Conservation (phyloP, 257 asterid genomes). For the Rubia yunnanensis region DNA sequence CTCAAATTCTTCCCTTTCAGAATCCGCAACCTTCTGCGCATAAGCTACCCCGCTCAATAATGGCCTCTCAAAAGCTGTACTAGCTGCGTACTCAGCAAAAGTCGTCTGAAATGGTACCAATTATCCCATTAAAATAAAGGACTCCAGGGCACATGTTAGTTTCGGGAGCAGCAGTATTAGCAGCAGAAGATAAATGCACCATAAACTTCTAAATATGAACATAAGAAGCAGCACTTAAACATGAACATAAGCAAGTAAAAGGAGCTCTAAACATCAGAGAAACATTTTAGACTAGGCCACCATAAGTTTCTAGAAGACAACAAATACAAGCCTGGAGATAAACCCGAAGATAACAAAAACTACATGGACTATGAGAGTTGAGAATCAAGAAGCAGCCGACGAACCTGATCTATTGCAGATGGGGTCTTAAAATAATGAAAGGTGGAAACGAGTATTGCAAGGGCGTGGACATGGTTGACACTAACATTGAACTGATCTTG, state of each 20-base stretch:
- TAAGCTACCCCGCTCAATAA: constrained; percentile 86
- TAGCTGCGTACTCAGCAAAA: constrained; percentile 82
- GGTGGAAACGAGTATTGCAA: constrained; percentile 84
- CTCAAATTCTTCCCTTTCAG: constrained; percentile 74
- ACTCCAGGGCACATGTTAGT: neutral
- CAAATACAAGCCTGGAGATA: neutral
- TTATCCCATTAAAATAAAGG: neutral
- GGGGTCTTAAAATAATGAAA: constrained; percentile 80
- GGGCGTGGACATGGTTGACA: constrained; percentile 93
- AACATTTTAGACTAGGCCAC: neutral
- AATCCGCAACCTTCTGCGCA: constrained; percentile 67
- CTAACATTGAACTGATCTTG: constrained; percentile 94
- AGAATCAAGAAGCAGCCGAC: neutral
- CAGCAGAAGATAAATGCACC: neutral
- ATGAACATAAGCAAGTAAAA: neutral
- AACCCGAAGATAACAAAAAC: neutral
- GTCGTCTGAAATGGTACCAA: constrained; percentile 49
- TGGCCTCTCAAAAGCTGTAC: constrained; percentile 95
- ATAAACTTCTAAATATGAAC: neutral
- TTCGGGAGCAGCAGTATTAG: neutral
- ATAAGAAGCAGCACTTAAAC: neutral
- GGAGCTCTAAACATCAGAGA: neutral
- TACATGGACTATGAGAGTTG: neutral
- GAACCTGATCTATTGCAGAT: constrained; percentile 91
- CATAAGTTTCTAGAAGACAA: neutral